phyloP scores from a whole-genome alignment of 78 protist species.

The Dictyostelium discoideum region DNA sequence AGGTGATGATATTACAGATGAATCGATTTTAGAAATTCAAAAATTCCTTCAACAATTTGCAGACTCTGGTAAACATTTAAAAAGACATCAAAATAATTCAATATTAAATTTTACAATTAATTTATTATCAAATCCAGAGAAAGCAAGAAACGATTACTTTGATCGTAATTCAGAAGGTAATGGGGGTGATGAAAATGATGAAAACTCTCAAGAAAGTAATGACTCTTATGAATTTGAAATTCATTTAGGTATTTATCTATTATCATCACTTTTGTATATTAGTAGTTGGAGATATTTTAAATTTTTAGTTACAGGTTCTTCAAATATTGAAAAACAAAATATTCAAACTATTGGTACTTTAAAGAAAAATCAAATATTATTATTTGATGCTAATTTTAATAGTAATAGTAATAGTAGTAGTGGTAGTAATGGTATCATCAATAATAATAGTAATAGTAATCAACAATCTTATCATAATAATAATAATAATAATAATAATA shows the following conservation, averaged over 20 bases:
- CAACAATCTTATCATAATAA: no score
- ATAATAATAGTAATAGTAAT: background rate
- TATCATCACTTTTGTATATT: slow-evolving; percentile 11
- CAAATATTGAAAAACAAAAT: background rate
- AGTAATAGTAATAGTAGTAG: background rate
- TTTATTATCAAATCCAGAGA: slow-evolving; percentile 14
- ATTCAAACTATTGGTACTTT: background rate
- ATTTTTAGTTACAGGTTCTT: slow-evolving; percentile 25
- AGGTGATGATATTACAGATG: background rate
- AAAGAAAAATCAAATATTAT: background rate
- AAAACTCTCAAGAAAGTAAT: background rate
- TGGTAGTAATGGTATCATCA: background rate
- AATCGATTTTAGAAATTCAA: slow-evolving; percentile 2
- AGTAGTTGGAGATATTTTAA: slow-evolving; percentile 52
- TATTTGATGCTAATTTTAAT: background rate
- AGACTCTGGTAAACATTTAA: background rate
- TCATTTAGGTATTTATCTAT: slow-evolving; percentile 33
- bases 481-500: no score
- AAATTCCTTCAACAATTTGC: slow-evolving; percentile 31
- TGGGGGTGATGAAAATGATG: background rate
- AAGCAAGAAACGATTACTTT: slow-evolving; percentile 46
- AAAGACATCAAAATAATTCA: background rate
- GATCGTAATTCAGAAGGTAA: slow-evolving; percentile 6
- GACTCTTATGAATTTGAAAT: slow-evolving; percentile 64
- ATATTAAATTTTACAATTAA: background rate